These are phyloP conservation scores for Polytrichum commune DNA, from an alignment of 225 moss, liverwort and hornwort genomes.

Conservation along the genomic window DNA sequence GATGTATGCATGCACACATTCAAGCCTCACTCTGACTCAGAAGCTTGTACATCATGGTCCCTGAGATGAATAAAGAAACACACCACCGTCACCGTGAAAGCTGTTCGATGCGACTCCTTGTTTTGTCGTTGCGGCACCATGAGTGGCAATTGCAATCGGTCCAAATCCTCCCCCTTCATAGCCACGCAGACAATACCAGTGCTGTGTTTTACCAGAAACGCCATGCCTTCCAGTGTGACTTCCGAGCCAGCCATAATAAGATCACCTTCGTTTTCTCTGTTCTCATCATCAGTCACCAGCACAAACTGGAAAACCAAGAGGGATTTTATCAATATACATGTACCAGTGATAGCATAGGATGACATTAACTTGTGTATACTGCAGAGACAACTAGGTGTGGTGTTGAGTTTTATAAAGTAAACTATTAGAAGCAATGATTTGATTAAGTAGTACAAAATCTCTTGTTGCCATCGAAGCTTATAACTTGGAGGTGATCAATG, in stretches of 20 bases:
- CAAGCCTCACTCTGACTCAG: too few relatives aligned
- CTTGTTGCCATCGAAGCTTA: too few relatives aligned
- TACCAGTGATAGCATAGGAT: too few relatives aligned
- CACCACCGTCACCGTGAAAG: constrained; percentile 58
- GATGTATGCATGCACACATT: too few relatives aligned
- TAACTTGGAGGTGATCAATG: too few relatives aligned
- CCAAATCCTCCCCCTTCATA: constrained; percentile 45
- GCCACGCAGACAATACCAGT: constrained; percentile 63
- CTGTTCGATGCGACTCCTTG: constrained; percentile 46
- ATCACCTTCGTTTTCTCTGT: constrained; percentile 63
- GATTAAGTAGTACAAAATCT: too few relatives aligned
- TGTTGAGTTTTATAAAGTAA: neutral
- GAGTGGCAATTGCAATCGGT: constrained; percentile 49
- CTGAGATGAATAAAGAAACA: neutral
- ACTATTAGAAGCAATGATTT: neutral
- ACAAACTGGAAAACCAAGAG: constrained; percentile 30
- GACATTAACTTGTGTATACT: too few relatives aligned
- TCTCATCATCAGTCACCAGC: constrained; percentile 63
- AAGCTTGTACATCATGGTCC: neutral
- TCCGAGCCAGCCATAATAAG: constrained; percentile 57
- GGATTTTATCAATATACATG: too few relatives aligned
- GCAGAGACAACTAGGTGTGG: too few relatives aligned
- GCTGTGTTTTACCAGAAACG: constrained; percentile 48
- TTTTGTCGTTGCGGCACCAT: constrained; percentile 57
- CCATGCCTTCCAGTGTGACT: constrained; percentile 43